Conservation (phyloP, 192 early-diverging fungal genomes). For the Coemansia sp. region DNA sequence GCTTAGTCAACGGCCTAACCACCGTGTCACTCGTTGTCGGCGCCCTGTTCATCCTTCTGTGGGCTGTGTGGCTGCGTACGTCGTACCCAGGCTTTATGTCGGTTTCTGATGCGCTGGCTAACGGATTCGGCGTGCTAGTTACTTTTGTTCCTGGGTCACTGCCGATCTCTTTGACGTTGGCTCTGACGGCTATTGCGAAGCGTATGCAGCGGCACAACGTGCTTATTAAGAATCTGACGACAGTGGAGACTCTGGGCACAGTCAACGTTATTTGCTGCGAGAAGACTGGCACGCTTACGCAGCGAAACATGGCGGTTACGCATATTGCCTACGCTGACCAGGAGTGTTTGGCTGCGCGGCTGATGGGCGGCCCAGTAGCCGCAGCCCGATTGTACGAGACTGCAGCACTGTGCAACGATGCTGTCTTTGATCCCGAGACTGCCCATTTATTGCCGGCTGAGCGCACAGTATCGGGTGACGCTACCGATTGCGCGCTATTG, state of each 20-base stretch:
- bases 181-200: slow-evolving; percentile 75
- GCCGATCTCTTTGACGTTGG: slow-evolving; percentile 77
- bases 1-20: slow-evolving; percentile 74
- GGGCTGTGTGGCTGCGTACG: slow-evolving; percentile 62
- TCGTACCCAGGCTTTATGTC: slow-evolving; percentile 63
- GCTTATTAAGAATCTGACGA: slow-evolving; percentile 80
- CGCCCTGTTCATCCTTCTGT: slow-evolving; percentile 55
- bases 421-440: slow-evolving; percentile 62
- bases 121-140: slow-evolving; percentile 68
- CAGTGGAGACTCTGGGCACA: slow-evolving; percentile 87
- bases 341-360: slow-evolving; percentile 28
- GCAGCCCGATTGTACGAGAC: slow-evolving; percentile 47
- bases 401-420: slow-evolving; percentile 67
- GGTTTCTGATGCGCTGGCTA: slow-evolving; percentile 53
- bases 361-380: slow-evolving; percentile 2
- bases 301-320: slow-evolving; percentile 70
- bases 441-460: slow-evolving; percentile 58
- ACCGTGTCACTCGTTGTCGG: slow-evolving; percentile 58
- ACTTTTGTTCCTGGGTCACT: slow-evolving; percentile 83
- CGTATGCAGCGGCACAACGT: slow-evolving; percentile 73
- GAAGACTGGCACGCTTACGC: slow-evolving; percentile 93
- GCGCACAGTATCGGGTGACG: slow-evolving; percentile 74
- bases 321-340: slow-evolving; percentile 20
- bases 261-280: slow-evolving; percentile 77
- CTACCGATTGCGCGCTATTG: slow-evolving; percentile 84